phyloP scores from a whole-genome alignment of 495 filamentous ascomycete genomes.

The Tuber calosporum region DNA sequence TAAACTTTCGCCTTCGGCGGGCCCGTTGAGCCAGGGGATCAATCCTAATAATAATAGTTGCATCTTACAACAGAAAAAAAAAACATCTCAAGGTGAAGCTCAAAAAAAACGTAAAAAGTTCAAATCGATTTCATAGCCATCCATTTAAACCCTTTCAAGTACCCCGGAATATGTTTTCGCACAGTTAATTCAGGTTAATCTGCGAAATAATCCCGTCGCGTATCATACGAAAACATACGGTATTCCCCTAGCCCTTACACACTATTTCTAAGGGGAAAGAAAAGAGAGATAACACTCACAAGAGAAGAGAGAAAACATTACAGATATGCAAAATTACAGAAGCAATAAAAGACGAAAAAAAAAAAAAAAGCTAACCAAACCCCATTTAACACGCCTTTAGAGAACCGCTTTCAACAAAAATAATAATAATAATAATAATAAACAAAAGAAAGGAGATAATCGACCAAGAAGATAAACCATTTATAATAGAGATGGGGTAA shows the following conservation, averaged over 20 bases:
- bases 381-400: neutral
- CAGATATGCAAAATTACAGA: neutral
- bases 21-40: neutral
- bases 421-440: too few species aligned
- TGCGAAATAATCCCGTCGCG: too few species aligned
- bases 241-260: too few species aligned
- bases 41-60: neutral
- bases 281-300: too few species aligned
- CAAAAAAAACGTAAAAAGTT: neutral
- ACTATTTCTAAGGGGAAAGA: neutral
- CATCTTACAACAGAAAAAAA: neutral
- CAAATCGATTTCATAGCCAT: neutral
- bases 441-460: neutral
- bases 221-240: too few species aligned
- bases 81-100: neutral
- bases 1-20: neutral
- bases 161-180: too few species aligned
- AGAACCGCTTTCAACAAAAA: neutral
- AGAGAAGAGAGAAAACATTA: neutral
- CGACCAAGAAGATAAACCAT: neutral
- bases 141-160: neutral
- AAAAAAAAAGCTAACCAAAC: neutral
- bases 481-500: neutral
- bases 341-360: neutral
- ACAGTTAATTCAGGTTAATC: too few species aligned